Base-by-base conservation (phyloP, 441 rosid species). In the Euphorbia celastroides region DNA sequence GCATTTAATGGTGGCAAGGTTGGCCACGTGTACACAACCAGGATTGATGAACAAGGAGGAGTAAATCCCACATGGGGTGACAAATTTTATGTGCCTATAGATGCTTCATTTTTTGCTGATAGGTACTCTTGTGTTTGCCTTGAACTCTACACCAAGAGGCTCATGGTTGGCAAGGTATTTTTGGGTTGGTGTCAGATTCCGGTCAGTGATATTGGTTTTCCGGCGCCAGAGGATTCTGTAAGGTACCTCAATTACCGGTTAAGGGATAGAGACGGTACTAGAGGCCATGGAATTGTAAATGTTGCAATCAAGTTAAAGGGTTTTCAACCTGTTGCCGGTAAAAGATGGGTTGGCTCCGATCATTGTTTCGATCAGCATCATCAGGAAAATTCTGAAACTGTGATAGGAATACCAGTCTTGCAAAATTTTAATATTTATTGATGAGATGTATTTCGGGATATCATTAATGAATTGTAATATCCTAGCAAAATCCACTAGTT, bases 111-210 rank as follows among this genome's bases (percentile, higher is more conserved):
- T 69, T 70, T 81, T 42, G 52, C 74, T 30, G 73, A 80, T 30
- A 64, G 75, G 62, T 73, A 65, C 38, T 69, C 82, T 13, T 73
- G 66, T 56, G 34, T 86, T 2, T 46, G 52, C 42, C 74, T 86
- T 32, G 67, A 69, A 19, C 72, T 84, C 41, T 81, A 74, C 64
- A 76, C 78, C 26, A 77, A 80, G 60, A 51, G 77, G 36, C 79
- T 74, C 62, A 60, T 75, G 20, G 30, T 57, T 11, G 86, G 88
- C 56, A 63, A 22, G 51, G 46, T 77, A 34, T 42, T 66, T 5
- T 61, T 86, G 55, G 92, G 92, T n/a, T 86, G 87, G 86, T 82
- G 83, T 52, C 83, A 50, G 74, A 77, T 86, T 70, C 88, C 84
- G 16, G 81, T 74, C 9, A 50, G 52, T 22, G 92, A 86, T 44